A percentile compares a stretch with the other conserved stretches of the same genome.
Conservation (phyloP, 1,139 yeast species). For the Komagataea norvegica region DNA sequence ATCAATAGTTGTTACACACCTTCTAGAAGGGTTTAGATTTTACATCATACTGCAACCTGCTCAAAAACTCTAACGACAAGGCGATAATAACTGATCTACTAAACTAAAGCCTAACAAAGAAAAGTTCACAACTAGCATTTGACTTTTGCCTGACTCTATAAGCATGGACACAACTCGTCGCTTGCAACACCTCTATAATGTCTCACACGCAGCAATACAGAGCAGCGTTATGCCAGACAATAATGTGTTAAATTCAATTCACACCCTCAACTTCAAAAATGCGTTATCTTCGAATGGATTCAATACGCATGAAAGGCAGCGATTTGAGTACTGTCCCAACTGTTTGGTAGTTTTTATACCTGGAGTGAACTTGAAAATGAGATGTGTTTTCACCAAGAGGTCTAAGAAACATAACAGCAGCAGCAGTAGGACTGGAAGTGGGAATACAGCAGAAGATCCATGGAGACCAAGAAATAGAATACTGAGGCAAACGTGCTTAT, state of each 20-base stretch:
- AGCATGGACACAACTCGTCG: constrained; percentile 10
- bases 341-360: constrained; percentile 46
- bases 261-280: constrained; percentile 13
- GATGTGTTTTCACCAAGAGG: constrained; percentile 25
- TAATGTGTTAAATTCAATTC: neutral
- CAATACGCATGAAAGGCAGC: constrained; percentile 18
- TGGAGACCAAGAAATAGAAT: neutral
- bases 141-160: no score
- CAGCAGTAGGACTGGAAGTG: constrained; percentile 8
- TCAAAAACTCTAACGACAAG: no score
- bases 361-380: constrained; percentile 37
- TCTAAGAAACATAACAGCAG: no score
- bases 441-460: neutral
- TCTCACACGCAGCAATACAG: constrained; percentile 16
- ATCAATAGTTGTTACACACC: no score
- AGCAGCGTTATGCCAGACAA: neutral
- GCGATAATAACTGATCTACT: no score
- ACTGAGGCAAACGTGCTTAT: constrained; percentile 31
- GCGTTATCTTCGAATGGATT: constrained; percentile 10
- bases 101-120: no score
- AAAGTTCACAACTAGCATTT: no score
- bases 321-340: constrained; percentile 37
- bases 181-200: constrained; percentile 18
- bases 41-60: no score
- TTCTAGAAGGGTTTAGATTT: no score